Evolutionary conservation across 2,329 filamentous ascomycete species (phyloP), one percentile per base, ranked within the genome.

Genomic region (Chrysosporium keratinophilum): DNA sequence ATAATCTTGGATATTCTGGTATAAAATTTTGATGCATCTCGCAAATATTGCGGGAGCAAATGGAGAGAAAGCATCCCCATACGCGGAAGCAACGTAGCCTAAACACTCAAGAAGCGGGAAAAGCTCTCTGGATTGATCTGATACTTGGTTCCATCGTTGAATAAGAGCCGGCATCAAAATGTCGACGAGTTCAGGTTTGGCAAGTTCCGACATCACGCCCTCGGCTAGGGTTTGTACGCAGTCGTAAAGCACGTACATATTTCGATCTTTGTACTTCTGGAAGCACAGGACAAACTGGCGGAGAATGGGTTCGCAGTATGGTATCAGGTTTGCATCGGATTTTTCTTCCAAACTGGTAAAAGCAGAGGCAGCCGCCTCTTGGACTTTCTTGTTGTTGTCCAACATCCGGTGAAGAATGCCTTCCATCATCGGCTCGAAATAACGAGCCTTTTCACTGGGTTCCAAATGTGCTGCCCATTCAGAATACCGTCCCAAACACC

Each of bases 231-330:
- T 98, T 73, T 98, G 93, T 34, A 98, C 88, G 69, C 93, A 97
- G 72, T 98, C 93, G 73, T 98, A 98, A 34, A 98, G 80, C 52
- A 97, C 94, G 74, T 94, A 96, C 82, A 97, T 96, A 74, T 98
- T 98, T 64, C 88, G 85, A 70, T 97, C 91, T 77, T 98, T 97
- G 80, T 97, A 98, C 71, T 87, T 89, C 51, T 77, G 80, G 71
- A 98, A 98, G 70, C 93, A 98, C 57, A 80, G 78, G 50, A 96
- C 89, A 64, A 91, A 97, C 67, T 97, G 93, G 57, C 84, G 84
- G 51, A 97, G 81, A 63, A 98, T 97, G 23, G 90, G 87, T 28
- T 84, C 79, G 63, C 88, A 90, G 71, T 96, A 98, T 0, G 88
- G 88, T 59, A 84, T 82, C 41, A 98, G 74, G 57, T 84, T 79